phyloP scores from a whole-genome alignment of 306 rosid genomes.

The Pachyrhizus erosus region DNA sequence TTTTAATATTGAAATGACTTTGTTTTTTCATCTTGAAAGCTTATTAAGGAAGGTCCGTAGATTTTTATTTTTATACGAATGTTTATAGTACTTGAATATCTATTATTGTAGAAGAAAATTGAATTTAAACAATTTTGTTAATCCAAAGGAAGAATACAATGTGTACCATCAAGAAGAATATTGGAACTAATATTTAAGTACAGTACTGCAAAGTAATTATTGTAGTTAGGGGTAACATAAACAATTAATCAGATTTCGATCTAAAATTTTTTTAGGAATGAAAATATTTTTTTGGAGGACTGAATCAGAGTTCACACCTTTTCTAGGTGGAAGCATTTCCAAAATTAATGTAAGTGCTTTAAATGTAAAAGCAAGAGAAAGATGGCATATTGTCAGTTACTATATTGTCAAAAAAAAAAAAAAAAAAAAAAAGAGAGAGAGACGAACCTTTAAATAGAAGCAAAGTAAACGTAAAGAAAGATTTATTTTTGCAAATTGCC shows the following conservation, averaged over 20 bases:
- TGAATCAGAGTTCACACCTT: neutral
- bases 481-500: neutral
- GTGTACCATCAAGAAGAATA: neutral
- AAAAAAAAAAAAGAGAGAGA: neutral
- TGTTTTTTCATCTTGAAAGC: no score
- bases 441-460: constrained; percentile 46
- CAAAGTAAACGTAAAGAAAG: constrained; percentile 42
- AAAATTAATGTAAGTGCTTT: constrained; percentile 22
- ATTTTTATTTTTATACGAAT: neutral
- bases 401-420: constrained; percentile 20
- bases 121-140: neutral
- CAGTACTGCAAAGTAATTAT: neutral
- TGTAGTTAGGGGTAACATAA: neutral
- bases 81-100: neutral
- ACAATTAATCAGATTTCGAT: neutral
- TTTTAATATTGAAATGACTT: no score
- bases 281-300: neutral
- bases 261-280: neutral
- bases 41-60: no score
- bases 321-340: neutral
- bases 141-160: neutral
- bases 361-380: constrained; percentile 29
- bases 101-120: neutral
- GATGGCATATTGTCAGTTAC: constrained; percentile 27
- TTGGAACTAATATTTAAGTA: neutral